Percentiles rank a stretch among this genome's conserved stretches.
These are phyloP conservation scores for Neofusicoccum ribis DNA, from an alignment of 2,329 filamentous ascomycete genomes.

Conservation along the genomic window DNA sequence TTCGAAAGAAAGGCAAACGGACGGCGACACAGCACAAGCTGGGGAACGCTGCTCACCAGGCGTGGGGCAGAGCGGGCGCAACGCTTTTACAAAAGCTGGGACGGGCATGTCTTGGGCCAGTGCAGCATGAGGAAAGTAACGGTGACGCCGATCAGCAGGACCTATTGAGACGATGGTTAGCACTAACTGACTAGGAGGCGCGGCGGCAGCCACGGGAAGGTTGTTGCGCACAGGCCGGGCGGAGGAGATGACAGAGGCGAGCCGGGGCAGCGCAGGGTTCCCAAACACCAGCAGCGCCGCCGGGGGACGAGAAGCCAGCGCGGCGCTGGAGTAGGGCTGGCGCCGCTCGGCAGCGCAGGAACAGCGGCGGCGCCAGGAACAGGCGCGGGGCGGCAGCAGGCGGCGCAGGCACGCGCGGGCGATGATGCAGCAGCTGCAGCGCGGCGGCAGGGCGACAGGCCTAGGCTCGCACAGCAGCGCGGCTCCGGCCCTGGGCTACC, in stretches of 20 bases:
- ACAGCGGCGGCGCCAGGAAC: background rate
- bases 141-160: background rate
- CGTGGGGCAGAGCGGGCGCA: background rate
- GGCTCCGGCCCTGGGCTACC: too few species aligned
- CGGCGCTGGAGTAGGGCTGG: background rate
- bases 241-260: background rate
- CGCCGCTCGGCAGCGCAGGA: background rate
- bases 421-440: too few species aligned
- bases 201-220: constrained; percentile 12
- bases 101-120: background rate
- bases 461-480: too few species aligned
- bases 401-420: too few species aligned
- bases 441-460: too few species aligned
- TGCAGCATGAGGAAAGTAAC: background rate
- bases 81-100: background rate
- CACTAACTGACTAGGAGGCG: constrained; percentile 5
- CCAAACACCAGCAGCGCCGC: background rate
- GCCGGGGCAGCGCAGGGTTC: background rate
- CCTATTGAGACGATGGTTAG: background rate
- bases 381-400: too few species aligned
- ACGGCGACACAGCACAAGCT: background rate
- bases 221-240: constrained; percentile 1
- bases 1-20: background rate
- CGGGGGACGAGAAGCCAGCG: background rate
- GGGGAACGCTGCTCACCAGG: background rate